Evolutionary conservation across 805 yeast species (phyloP).

Genomic region (Lipomyces yamadae): DNA sequence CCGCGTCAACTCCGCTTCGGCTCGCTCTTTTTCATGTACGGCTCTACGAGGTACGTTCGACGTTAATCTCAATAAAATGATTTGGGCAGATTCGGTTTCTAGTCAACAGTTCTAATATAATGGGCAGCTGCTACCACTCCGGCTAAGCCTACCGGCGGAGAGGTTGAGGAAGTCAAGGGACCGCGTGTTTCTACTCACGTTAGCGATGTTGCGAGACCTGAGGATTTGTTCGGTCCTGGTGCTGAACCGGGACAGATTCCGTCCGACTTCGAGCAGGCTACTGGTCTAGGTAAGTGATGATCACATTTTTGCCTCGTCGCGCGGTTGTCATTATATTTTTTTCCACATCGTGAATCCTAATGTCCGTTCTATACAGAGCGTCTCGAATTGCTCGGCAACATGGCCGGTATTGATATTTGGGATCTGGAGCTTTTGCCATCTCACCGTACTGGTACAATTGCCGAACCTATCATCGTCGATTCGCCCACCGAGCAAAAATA

Average conservation of each 20-base stretch:
- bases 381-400: conserved; percentile 88
- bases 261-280: conserved; percentile 93
- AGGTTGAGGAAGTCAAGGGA: conserved; percentile 7
- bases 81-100: not conserved
- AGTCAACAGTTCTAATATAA: not conserved
- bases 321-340: not conserved
- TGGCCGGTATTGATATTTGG: conserved; percentile 89
- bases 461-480: conserved; percentile 86
- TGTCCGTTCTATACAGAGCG: conserved; percentile 61
- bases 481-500: conserved; percentile 65
- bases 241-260: conserved; percentile 85
- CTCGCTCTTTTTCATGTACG: conserved; percentile 28
- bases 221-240: conserved; percentile 87
- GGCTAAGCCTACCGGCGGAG: conserved; percentile 5
- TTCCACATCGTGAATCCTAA: not conserved
- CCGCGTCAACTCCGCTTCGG: conserved; percentile 16
- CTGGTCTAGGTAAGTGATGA: conserved; percentile 66
- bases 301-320: not conserved
- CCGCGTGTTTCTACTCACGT: conserved; percentile 47
- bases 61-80: not conserved
- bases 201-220: conserved; percentile 78
- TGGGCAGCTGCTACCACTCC: not conserved
- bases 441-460: conserved; percentile 87
- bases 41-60: conserved; percentile 24
- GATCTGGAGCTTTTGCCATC: conserved; percentile 87